phyloP scores from a whole-genome alignment of 169 alveolate species.

The Cytauxzoon felis region DNA sequence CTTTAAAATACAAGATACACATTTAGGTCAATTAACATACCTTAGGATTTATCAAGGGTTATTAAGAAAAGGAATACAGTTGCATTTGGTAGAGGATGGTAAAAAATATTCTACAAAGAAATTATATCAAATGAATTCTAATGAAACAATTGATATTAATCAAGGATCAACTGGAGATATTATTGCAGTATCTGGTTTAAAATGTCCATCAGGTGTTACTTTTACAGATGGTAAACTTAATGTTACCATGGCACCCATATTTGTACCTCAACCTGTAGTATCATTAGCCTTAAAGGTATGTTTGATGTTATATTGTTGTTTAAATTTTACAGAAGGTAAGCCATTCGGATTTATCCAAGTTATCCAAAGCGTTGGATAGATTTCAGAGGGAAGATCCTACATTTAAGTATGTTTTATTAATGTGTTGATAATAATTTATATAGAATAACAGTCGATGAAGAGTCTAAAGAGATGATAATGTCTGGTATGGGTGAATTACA shows the following conservation, averaged over 20 bases:
- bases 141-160: conserved; percentile 85
- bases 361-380: conserved; percentile 85
- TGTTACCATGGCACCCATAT: conserved; percentile 79
- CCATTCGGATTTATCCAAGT: conserved; percentile 66
- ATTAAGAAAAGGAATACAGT: conserved; percentile 52
- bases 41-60: conserved; percentile 88
- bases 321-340: conserved; percentile 39
- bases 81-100: conserved; percentile 50
- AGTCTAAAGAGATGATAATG: conserved; percentile 87
- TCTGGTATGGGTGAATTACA: conserved; percentile 96
- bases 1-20: conserved; percentile 88
- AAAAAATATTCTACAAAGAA: conserved; percentile 74
- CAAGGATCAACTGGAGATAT: conserved; percentile 94
- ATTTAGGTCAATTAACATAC: conserved; percentile 88
- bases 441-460: conserved; percentile 83
- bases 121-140: conserved; percentile 90
- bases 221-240: conserved; percentile 79
- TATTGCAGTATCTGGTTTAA: conserved; percentile 93
- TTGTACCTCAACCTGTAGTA: conserved; percentile 92
- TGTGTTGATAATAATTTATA: no score
- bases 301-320: conserved; percentile 21
- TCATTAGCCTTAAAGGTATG: conserved; percentile 82
- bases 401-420: no score
- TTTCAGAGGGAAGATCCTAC: conserved; percentile 94
- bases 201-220: conserved; percentile 89